phyloP scores from a whole-genome alignment of 169 alveolate genomes.

The Toxoplasma gondii region DNA sequence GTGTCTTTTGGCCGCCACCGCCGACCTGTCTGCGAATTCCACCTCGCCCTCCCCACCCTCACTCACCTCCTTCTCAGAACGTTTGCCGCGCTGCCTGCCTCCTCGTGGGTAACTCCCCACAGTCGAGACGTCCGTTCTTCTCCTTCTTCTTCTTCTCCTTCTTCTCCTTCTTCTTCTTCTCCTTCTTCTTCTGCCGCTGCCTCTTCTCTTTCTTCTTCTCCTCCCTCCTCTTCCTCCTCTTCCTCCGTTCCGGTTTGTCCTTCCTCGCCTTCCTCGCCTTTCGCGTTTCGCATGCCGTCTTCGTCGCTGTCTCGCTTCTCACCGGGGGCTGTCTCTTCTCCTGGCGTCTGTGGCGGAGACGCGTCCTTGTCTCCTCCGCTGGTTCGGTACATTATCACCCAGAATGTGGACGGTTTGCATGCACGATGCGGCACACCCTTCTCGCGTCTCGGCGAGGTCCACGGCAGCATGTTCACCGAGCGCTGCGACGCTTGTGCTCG shows the following conservation, averaged over 20 bases:
- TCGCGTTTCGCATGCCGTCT: too few species aligned
- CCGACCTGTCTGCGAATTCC: constrained; percentile 74
- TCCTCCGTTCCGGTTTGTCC: not conserved
- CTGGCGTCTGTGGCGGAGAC: not conserved
- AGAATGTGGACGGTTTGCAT: constrained; percentile 85
- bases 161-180: not conserved
- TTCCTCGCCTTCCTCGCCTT: not conserved
- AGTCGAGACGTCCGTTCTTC: not conserved
- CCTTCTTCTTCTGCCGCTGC: not conserved
- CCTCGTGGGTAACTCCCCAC: not conserved
- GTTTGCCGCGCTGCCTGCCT: not conserved
- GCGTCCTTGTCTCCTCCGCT: constrained; percentile 1
- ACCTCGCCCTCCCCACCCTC: constrained; percentile 84
- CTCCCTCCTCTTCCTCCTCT: not conserved
- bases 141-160: not conserved
- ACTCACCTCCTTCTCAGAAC: constrained; percentile 79
- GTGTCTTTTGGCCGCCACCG: constrained; percentile 45
- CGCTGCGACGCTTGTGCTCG: constrained; percentile 84
- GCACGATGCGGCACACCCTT: constrained; percentile 80
- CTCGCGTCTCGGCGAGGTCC: constrained; percentile 81
- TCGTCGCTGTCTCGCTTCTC: not conserved
- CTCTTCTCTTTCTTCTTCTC: not conserved
- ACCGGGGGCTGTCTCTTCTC: not conserved
- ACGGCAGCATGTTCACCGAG: constrained; percentile 84
- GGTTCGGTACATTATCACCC: constrained; percentile 79